Evolutionary conservation across 202 grass and related monocot genomes (phyloP), one percentile per base, ranked within the genome.

Genomic region (Carex sylvatica): DNA sequence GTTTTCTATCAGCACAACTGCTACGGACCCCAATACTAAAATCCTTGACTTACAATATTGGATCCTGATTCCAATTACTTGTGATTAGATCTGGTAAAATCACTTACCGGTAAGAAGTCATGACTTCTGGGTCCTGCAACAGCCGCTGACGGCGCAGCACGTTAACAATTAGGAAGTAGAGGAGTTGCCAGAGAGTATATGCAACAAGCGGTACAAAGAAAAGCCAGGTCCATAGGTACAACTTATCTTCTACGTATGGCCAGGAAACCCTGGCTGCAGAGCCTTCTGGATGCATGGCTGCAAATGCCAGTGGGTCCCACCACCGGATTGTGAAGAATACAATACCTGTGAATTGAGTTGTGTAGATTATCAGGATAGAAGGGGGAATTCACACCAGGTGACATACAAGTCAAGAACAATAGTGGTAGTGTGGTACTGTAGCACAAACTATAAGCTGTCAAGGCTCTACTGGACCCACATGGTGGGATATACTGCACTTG

Each of bases 301-400:
- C 96, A 87, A 98, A 98, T 77, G 91, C 92, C 83, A 86, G 88
- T 62, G 96, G 96, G 53, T 98, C 93, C 96, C 96, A 98, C 96
- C 96, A 98, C n/a, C 92, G 84, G 74, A 98, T 91, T 55, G 96
- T 98, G 86, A 98, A 98, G 64, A 98, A 91, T 80, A 98, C 92
- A 69, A 98, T 98, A 74, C 95, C 96, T 98, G 86, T 40, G 75
- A 44, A 82, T 64, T 46, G 33, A 46, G 49, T 75, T 30, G 14
- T 23, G 51, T 56, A n/a, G 14, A 76, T 55, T 76, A 55, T 76
- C 7, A 13, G 47, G 16, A n/a, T 46, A 36, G n/a, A 70, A 47
- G 5, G n/a, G 67, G 38, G 33, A 40, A n/a, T 40, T n/a, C 12
- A 5, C 20, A 70, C 2, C 35, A 46, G 67, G 3, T 46, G n/a